phyloP scores from a whole-genome alignment of 352 stramenopile genomes.

The Pythium aquatile region DNA sequence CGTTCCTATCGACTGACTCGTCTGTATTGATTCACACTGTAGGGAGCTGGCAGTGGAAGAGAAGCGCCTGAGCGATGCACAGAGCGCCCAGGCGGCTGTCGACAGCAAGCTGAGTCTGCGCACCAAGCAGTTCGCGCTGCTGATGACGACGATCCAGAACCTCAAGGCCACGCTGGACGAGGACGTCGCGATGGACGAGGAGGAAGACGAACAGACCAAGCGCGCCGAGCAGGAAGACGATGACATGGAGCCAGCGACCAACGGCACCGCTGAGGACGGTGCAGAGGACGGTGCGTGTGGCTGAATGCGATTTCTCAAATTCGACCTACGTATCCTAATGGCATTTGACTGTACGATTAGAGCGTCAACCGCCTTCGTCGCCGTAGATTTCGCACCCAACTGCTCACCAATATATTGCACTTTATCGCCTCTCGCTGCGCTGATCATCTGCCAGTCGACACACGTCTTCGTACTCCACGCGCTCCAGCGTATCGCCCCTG shows the following conservation, averaged over 20 bases:
- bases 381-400: neutral
- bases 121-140: constrained; percentile 76
- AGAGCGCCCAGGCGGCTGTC: constrained; percentile 47
- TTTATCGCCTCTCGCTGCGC: constrained; percentile 13
- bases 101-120: constrained; percentile 65
- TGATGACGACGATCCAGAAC: constrained; percentile 86
- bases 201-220: constrained; percentile 48
- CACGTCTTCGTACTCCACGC: constrained; percentile 86
- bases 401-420: neutral
- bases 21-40: neutral
- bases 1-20: neutral
- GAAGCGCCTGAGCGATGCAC: constrained; percentile 55
- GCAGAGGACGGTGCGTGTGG: constrained; percentile 21
- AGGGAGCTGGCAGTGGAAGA: constrained; percentile 63
- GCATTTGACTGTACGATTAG: neutral
- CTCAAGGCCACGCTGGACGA: constrained; percentile 78
- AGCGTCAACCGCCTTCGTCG: constrained; percentile 17
- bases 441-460: constrained; percentile 56
- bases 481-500: constrained; percentile 63
- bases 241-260: constrained; percentile 55
- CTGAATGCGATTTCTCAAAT: neutral
- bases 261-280: constrained; percentile 18
- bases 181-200: constrained; percentile 52
- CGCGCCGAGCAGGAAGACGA: constrained; percentile 52
- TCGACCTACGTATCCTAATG: neutral